Conservation (phyloP, 2,329 filamentous ascomycete genomes). For the Stagonosporopsis vannaccii region DNA sequence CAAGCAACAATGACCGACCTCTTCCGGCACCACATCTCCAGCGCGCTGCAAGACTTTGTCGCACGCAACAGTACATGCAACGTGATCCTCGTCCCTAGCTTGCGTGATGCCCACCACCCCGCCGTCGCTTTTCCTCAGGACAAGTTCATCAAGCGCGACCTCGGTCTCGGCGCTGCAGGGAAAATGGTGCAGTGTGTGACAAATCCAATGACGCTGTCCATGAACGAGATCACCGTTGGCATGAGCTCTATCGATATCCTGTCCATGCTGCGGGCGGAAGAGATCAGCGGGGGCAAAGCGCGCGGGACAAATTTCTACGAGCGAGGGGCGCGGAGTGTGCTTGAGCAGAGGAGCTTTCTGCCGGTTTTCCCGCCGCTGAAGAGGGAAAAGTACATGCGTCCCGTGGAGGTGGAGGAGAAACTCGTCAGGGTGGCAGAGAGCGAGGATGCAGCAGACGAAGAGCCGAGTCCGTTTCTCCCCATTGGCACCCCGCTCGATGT, state of each 20-base stretch:
- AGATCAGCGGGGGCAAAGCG: conserved; percentile 66
- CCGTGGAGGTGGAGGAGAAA: conserved; percentile 48
- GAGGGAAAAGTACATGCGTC: conserved; percentile 67
- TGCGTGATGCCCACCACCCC: conserved; percentile 80
- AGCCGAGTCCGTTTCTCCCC: conserved; percentile 43
- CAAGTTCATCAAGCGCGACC: conserved; percentile 70
- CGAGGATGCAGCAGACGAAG: conserved; percentile 63
- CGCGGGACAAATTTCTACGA: conserved; percentile 69
- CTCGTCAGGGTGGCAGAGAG: conserved; percentile 52
- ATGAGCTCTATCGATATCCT: conserved; percentile 85
- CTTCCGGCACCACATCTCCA: conserved; percentile 81
- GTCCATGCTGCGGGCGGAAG: conserved; percentile 79
- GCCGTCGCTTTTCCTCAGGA: conserved; percentile 89
- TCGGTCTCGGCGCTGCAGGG: conserved; percentile 68
- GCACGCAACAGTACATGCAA: conserved; percentile 77
- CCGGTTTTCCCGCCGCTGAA: conserved; percentile 85
- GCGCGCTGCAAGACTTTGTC: conserved; percentile 74
- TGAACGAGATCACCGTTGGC: conserved; percentile 87
- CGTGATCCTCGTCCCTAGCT: conserved; percentile 82
- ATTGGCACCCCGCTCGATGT: conserved; percentile 81
- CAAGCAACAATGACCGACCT: conserved; percentile 80
- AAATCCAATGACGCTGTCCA: conserved; percentile 86
- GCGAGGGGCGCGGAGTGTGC: conserved; percentile 76
- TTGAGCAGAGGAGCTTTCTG: conserved; percentile 91
- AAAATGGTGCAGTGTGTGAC: conserved; percentile 80